Evolutionary conservation across 805 yeast species (phyloP), one percentile per base, ranked within the genome.

Genomic region (Teunomyces cretensis): DNA sequence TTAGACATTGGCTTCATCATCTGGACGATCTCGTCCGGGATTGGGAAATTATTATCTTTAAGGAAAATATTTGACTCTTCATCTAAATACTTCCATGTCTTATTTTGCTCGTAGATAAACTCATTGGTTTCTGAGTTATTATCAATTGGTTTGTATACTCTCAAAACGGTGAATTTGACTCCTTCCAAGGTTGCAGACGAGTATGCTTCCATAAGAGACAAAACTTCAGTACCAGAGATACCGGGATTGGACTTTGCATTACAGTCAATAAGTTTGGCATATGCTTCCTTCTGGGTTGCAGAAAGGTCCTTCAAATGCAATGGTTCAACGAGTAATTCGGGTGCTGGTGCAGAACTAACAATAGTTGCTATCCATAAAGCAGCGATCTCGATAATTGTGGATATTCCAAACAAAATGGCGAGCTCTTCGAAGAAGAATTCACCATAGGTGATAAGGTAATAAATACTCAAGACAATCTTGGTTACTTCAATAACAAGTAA

Each of bases 191-290:
- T 30, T 12, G 35, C 11, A 6, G 35, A 16, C n/a, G 14, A 15
- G 17, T 39, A 39, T 6, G 33, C 35, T 12, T 39, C 42, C 42
- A 39, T 39, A 8, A 39, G 17, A 16, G 42, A 39, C 3, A 39
- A 16, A 6, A 39, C 17, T 39, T 39, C 35, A 9, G 28, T 35
- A 8, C 42, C 42, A 16, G 27, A 15, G 11, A 16, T 30, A 6
- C 42, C 42, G 2, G 28, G 24, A 16, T 39, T 39, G 13, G 15
- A 16, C 16, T 16, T 39, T 8, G 31, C n/a, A 16, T 39, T 39
- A 3, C 27, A 24, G 16, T 19, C 15, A 11, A 39, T 39, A 7
- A 39, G 17, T 13, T 30, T 27, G 14, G 35, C 42, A 11, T 11
- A 39, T 9, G 31, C 42, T 28, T 28, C 22, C 16, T 39, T 39